Evolutionary conservation across 2,329 filamentous ascomycete species (phyloP).

Genomic region (Diplodia sapinea): DNA sequence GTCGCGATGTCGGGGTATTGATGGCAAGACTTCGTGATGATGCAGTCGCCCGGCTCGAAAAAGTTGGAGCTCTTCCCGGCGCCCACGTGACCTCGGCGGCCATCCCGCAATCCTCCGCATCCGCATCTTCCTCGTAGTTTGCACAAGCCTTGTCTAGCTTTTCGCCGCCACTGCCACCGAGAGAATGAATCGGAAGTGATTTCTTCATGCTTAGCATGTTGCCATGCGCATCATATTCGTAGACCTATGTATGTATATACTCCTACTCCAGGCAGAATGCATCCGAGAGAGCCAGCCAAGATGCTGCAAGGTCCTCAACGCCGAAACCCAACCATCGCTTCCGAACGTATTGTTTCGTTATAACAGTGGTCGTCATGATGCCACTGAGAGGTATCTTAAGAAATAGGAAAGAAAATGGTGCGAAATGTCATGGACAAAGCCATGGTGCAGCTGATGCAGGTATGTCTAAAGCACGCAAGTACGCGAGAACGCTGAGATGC

Average conservation of each 20-base stretch:
- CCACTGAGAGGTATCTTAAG: slow-evolving; percentile 25
- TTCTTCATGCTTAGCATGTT: background rate
- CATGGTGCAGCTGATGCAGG: slow-evolving; percentile 27
- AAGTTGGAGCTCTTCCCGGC: slow-evolving; percentile 25
- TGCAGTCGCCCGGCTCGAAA: slow-evolving; percentile 27
- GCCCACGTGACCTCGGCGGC: slow-evolving; percentile 13
- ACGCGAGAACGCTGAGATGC: slow-evolving; percentile 23
- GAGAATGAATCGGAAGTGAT: background rate
- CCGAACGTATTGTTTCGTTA: slow-evolving; percentile 2
- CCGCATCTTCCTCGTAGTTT: slow-evolving; percentile 1
- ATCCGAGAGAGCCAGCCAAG: slow-evolving; percentile 22
- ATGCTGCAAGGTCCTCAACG: slow-evolving; percentile 20
- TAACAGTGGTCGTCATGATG: slow-evolving; percentile 8
- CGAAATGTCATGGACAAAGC: slow-evolving; percentile 10
- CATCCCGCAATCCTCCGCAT: slow-evolving; percentile 25
- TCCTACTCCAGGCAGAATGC: slow-evolving; percentile 28
- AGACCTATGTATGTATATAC: slow-evolving; percentile 6
- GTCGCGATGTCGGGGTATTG: slow-evolving; percentile 23
- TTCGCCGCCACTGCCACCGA: background rate
- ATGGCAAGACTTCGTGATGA: slow-evolving; percentile 29
- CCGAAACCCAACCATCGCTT: background rate
- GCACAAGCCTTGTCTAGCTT: background rate
- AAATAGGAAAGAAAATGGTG: slow-evolving; percentile 12
- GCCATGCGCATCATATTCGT: background rate
- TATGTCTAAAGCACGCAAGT: slow-evolving; percentile 23